Evolutionary conservation across 2,329 filamentous ascomycete genomes (phyloP), one percentile per base, ranked within the genome.

Genomic region (Fusarium algeriense): DNA sequence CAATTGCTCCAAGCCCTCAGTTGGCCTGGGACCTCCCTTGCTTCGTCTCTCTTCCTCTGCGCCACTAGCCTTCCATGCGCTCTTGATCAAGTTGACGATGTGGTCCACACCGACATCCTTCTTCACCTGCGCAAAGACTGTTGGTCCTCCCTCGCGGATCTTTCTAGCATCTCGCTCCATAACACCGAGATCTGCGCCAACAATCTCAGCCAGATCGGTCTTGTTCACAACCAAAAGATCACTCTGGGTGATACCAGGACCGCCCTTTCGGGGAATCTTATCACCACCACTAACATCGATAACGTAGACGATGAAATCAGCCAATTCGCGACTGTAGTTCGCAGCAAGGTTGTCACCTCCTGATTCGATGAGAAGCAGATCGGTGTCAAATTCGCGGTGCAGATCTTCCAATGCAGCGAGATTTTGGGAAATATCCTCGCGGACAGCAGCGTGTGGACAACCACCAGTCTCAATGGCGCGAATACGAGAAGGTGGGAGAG

Each of bases 241-340:
- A 76, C 93, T 96, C 84, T 98, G 95, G 8, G 96, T 99, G 80
- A 99, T 99, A 3, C 96, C 96, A 0, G 96, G 96, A 0, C 96
- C 96, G 32, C 96, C 96, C 84, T 99, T 99, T 32, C 96, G 85
- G 0, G 96, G 96, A 54, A 99, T 92, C 88, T 99, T 99, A 82
- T 99, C 96, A 15, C 96, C 96, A 26, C 96, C 96, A 60, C 91
- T 93, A 20, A 99, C 96, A 82, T 99, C 96, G 76, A 99, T 98
- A 34, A 99, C 96, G 81, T 99, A 99, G 83, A 99, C 92, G 82
- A 99, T 99, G 81, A 93, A 99, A 81, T 99, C 96, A 3, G 96
- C 96, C 73, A 99, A 86, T 83, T 99, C 96, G 63, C 96, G 88
- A 60, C 90, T 93, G 87, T 99, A 99, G 85, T 99, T 99, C 7